These are phyloP conservation scores for Lentinula novae-zelandiae DNA, from an alignment of 1,284 basidiomycete species.

Conservation along the genomic window DNA sequence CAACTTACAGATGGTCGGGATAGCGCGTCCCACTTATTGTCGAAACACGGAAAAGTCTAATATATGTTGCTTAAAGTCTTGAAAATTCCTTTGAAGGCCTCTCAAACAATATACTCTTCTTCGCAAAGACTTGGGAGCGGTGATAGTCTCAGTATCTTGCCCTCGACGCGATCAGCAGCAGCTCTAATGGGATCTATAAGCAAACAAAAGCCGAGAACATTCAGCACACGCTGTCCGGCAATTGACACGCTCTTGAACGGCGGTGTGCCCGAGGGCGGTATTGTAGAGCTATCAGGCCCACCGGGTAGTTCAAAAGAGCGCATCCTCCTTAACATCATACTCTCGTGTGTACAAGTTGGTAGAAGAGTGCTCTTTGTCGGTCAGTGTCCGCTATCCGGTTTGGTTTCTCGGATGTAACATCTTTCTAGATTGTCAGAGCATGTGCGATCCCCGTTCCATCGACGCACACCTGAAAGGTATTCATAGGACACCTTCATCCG, in stretches of 20 bases:
- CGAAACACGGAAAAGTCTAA: conserved; percentile 3
- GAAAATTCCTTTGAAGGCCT: conserved; percentile 38
- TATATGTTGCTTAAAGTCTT: conserved; percentile 33
- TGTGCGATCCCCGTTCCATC: conserved; percentile 48
- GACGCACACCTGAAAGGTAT: conserved; percentile 37
- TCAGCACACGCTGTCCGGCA: conserved; percentile 42
- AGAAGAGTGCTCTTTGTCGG: conserved; percentile 61
- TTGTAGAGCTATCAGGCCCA: conserved; percentile 71
- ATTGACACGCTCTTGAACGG: conserved; percentile 58
- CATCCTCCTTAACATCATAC: conserved; percentile 46
- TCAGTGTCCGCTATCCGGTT: conserved; percentile 26
- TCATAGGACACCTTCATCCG: conserved; percentile 6
- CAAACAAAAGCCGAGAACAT: conserved; percentile 21
- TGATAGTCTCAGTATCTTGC: conserved; percentile 22
- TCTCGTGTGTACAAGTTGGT: conserved; percentile 39
- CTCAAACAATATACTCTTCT: conserved; percentile 40
- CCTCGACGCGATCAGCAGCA: conserved; percentile 56
- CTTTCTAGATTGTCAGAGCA: conserved; percentile 63
- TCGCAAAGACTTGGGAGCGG: conserved; percentile 24
- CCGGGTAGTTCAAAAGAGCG: conserved; percentile 64
- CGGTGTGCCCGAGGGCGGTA: conserved; percentile 53
- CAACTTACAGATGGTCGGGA: conserved; percentile 39
- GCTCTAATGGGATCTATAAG: conserved; percentile 31
- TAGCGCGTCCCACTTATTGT: background rate
- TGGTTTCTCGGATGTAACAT: conserved; percentile 3